Evolutionary conservation across 2,329 filamentous ascomycete genomes (phyloP).

Genomic region (Alternaria longipes): DNA sequence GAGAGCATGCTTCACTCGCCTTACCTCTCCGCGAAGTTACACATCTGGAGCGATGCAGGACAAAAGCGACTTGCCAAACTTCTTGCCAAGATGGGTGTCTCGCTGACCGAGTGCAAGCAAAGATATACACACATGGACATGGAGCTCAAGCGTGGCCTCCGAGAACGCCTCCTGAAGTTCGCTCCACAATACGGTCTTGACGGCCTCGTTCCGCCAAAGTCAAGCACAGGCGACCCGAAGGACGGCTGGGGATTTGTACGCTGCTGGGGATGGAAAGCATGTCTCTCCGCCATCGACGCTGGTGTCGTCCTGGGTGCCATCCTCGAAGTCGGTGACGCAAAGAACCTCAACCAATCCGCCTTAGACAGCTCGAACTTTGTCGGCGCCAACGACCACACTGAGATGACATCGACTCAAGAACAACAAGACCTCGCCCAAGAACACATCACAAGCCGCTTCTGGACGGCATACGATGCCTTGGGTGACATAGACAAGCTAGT

Average conservation of each 20-base stretch:
- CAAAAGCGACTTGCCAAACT: constrained; percentile 91
- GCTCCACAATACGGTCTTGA: constrained; percentile 93
- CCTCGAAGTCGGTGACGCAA: constrained; percentile 82
- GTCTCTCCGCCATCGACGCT: constrained; percentile 90
- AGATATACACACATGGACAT: constrained; percentile 99
- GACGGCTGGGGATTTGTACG: constrained; percentile 97
- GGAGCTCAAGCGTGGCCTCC: constrained; percentile 87
- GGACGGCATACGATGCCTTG: constrained; percentile 67
- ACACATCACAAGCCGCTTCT: constrained; percentile 63
- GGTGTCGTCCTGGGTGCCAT: constrained; percentile 92
- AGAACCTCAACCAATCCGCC: constrained; percentile 42
- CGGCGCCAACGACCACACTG: constrained; percentile 37
- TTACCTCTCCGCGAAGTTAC: constrained; percentile 88
- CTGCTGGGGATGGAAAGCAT: constrained; percentile 97
- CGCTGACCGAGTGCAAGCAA: constrained; percentile 90
- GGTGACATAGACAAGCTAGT: constrained; percentile 73
- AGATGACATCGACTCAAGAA: constrained; percentile 32
- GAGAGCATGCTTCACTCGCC: constrained; percentile 98
- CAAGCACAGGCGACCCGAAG: constrained; percentile 73
- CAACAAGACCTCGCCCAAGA: constrained; percentile 52
- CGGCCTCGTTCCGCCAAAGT: constrained; percentile 79
- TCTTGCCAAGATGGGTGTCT: constrained; percentile 97
- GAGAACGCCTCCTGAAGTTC: constrained; percentile 87
- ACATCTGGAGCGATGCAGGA: constrained; percentile 92
- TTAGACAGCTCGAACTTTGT: constrained; percentile 44